These are phyloP conservation scores for Russula sp. DNA, from an alignment of 768 basidiomycete species.

Conservation along the genomic window DNA sequence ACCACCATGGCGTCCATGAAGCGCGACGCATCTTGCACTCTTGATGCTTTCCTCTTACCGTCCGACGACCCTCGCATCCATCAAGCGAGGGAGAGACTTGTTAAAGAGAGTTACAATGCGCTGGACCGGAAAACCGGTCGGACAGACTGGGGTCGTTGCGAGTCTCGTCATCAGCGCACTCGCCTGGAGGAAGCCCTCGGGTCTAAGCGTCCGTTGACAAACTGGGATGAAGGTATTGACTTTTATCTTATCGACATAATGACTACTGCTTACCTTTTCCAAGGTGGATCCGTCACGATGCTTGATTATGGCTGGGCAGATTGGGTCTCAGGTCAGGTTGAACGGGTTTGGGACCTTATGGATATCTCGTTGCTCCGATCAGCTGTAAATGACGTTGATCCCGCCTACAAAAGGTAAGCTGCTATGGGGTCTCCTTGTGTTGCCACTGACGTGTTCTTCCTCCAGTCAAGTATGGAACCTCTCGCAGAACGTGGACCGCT, in stretches of 20 bases:
- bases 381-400: slow-evolving; percentile 76
- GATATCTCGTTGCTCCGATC: slow-evolving; percentile 85
- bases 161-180: slow-evolving; percentile 86
- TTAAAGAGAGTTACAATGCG: slow-evolving; percentile 60
- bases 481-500: slow-evolving; percentile 93
- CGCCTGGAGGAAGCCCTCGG: slow-evolving; percentile 82
- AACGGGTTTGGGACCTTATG: slow-evolving; percentile 93
- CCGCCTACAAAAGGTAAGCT: slow-evolving; percentile 82
- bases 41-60: slow-evolving; percentile 89
- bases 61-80: slow-evolving; percentile 91
- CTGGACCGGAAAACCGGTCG: slow-evolving; percentile 68
- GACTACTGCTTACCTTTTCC: not conserved
- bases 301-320: slow-evolving; percentile 92
- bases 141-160: slow-evolving; percentile 89
- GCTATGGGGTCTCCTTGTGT: not conserved
- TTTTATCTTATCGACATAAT: slow-evolving; percentile 14
- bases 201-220: slow-evolving; percentile 78
- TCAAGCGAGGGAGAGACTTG: slow-evolving; percentile 80
- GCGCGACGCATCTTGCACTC: slow-evolving; percentile 81
- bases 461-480: slow-evolving; percentile 89
- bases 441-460: slow-evolving; percentile 2
- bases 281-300: slow-evolving; percentile 79
- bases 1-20: slow-evolving; percentile 59
- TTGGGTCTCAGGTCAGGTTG: slow-evolving; percentile 90
- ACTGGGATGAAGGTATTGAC: slow-evolving; percentile 82